phyloP scores from a whole-genome alignment of 2,329 filamentous ascomycete species.

The Pseudopithomyces chartarum region DNA sequence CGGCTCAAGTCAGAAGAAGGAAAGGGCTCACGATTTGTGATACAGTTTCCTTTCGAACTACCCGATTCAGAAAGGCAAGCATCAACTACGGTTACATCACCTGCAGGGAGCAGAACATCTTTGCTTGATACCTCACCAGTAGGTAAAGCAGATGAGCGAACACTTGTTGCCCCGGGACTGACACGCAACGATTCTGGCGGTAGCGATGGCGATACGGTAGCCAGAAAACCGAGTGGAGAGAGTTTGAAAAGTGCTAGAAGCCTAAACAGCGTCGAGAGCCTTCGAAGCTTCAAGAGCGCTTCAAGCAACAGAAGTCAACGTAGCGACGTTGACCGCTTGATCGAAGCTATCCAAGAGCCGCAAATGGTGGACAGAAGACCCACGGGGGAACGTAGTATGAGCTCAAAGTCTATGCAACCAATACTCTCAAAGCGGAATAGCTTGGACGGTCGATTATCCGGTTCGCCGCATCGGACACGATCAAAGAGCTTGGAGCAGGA shows the following conservation, averaged over 20 bases:
- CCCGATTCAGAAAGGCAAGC: slow-evolving; percentile 48
- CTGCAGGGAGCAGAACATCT: slow-evolving; percentile 30
- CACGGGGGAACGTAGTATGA: slow-evolving; percentile 22
- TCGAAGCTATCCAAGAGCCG: slow-evolving; percentile 72
- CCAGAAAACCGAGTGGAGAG: slow-evolving; percentile 44
- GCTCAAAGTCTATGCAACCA: slow-evolving; percentile 29
- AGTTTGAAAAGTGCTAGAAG: too few relatives aligned
- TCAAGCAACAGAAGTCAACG: slow-evolving; percentile 50
- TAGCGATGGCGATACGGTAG: slow-evolving; percentile 8
- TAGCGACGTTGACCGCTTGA: slow-evolving; percentile 72
- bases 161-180: slow-evolving; percentile 56
- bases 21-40: slow-evolving; percentile 80
- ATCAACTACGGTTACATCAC: slow-evolving; percentile 6
- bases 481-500: slow-evolving; percentile 35
- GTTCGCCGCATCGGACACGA: slow-evolving; percentile 16
- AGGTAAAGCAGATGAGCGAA: slow-evolving; percentile 60
- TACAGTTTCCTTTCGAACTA: slow-evolving; percentile 76
- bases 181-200: slow-evolving; percentile 28
- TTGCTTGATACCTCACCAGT: slow-evolving; percentile 13
- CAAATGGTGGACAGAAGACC: slow-evolving; percentile 36
- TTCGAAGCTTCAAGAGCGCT: slow-evolving; percentile 52
- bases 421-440: slow-evolving; percentile 35
- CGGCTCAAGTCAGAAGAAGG: slow-evolving; percentile 82
- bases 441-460: slow-evolving; percentile 14
- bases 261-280: slow-evolving; percentile 56